Conservation (phyloP, 139 green algal genomes). For the Closterium sp. region DNA sequence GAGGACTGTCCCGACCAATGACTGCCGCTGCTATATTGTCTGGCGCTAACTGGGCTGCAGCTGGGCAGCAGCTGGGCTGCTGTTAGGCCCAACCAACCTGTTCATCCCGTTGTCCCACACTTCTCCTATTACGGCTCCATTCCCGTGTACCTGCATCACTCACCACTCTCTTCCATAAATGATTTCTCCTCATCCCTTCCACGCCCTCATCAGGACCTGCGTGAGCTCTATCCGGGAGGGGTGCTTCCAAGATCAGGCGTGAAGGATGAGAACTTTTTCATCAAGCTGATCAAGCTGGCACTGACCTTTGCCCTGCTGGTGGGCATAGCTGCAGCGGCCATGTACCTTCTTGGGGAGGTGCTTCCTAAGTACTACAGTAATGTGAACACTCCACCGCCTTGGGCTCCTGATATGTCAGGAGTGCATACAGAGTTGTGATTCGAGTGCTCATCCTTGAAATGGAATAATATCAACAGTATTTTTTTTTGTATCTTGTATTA, state of each 20-base stretch:
- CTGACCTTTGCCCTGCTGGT: not conserved
- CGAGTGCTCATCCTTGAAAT: too few relatives aligned
- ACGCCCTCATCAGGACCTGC: not conserved
- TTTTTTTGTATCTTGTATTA: too few relatives aligned
- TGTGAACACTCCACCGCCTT: not conserved
- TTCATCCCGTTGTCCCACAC: not conserved
- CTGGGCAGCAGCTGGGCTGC: too few relatives aligned
- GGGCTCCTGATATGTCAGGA: not conserved
- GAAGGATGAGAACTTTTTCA: not conserved
- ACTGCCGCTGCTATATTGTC: too few relatives aligned
- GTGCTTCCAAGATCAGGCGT: not conserved
- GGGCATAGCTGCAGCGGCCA: not conserved
- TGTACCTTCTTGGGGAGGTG: not conserved
- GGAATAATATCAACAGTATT: too few relatives aligned
- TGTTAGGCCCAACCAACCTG: not conserved
- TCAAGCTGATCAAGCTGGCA: not conserved
- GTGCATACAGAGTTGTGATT: not conserved
- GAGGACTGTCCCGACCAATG: too few relatives aligned
- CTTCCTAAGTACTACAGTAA: not conserved
- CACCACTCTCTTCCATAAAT: not conserved
- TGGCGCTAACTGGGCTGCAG: too few relatives aligned
- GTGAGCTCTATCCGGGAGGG: not conserved
- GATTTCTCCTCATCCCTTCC: not conserved
- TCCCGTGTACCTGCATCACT: too few relatives aligned
- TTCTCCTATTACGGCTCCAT: not conserved